Conservation (phyloP, 495 filamentous ascomycete genomes). For the Zalerion maritima region DNA sequence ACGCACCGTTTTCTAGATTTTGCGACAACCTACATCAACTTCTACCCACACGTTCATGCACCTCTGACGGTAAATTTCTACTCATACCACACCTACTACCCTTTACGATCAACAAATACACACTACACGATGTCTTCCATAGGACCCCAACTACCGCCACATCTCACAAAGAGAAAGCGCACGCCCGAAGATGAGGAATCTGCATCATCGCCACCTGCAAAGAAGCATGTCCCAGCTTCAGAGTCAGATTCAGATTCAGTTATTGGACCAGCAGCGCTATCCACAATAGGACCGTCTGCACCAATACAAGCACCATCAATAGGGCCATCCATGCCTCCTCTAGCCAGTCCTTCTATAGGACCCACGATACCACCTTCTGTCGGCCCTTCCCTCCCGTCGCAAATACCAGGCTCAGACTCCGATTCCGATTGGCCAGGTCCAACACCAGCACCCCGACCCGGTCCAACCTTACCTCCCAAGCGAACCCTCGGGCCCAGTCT, state of each 20-base stretch:
- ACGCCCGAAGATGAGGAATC: constrained; percentile 25
- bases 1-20: no score
- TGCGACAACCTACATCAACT: no score
- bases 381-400: constrained; percentile 10
- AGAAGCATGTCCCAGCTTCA: constrained; percentile 14
- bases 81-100: no score
- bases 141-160: constrained; percentile 35
- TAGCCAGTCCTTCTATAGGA: no score
- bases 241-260: background rate
- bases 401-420: constrained; percentile 10
- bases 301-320: constrained; percentile 5
- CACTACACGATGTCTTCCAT: constrained; percentile 31
- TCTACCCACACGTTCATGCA: no score
- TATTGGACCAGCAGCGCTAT: constrained; percentile 8
- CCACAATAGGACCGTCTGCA: constrained; percentile 12
- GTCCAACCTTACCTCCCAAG: constrained; percentile 8
- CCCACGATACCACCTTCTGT: constrained; percentile 2
- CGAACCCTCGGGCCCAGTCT: constrained; percentile 29
- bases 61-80: no score
- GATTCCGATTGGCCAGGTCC: constrained; percentile 15
- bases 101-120: no score
- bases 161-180: constrained; percentile 38
- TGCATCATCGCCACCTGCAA: constrained; percentile 19
- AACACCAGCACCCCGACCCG: constrained; percentile 8
- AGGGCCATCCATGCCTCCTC: no score